phyloP scores from a whole-genome alignment of 1,139 yeast genomes.

The Candida pseudoviswanathii region DNA sequence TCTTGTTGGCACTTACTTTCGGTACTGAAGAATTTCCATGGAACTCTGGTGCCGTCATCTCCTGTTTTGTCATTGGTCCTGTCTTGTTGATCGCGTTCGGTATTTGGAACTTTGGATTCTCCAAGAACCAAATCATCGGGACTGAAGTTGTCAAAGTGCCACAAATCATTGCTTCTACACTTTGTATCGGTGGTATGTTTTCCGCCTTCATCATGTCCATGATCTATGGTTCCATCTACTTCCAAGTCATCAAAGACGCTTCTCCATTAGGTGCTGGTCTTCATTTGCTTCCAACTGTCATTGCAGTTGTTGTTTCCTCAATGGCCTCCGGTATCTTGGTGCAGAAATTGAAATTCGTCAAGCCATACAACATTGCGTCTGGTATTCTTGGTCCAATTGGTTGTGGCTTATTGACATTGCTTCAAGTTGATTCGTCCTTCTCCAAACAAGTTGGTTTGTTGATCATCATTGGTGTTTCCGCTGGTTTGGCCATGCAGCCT shows the following conservation, averaged over 20 bases:
- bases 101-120: slow-evolving; percentile 29
- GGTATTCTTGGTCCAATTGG: slow-evolving; percentile 34
- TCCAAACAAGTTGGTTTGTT: slow-evolving; percentile 36
- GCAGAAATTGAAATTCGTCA: slow-evolving; percentile 32
- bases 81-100: slow-evolving; percentile 20
- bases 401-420: slow-evolving; percentile 32
- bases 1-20: slow-evolving; percentile 40
- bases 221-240: slow-evolving; percentile 36
- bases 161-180: slow-evolving; percentile 26
- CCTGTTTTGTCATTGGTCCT: slow-evolving; percentile 50
- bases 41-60: slow-evolving; percentile 51
- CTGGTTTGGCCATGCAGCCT: slow-evolving; percentile 35
- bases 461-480: slow-evolving; percentile 33
- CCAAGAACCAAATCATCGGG: slow-evolving; percentile 32
- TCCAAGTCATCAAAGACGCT: slow-evolving; percentile 37
- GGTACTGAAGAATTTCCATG: slow-evolving; percentile 54
- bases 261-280: slow-evolving; percentile 43
- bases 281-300: slow-evolving; percentile 37
- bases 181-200: slow-evolving; percentile 24
- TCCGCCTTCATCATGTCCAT: slow-evolving; percentile 29
- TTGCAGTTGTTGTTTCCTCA: slow-evolving; percentile 35
- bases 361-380: slow-evolving; percentile 32
- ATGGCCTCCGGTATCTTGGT: slow-evolving; percentile 32
- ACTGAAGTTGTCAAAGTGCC: slow-evolving; percentile 25
- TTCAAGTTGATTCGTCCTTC: slow-evolving; percentile 30